Conservation (phyloP, 306 rosid genomes). For the Alnus glutinosa region DNA sequence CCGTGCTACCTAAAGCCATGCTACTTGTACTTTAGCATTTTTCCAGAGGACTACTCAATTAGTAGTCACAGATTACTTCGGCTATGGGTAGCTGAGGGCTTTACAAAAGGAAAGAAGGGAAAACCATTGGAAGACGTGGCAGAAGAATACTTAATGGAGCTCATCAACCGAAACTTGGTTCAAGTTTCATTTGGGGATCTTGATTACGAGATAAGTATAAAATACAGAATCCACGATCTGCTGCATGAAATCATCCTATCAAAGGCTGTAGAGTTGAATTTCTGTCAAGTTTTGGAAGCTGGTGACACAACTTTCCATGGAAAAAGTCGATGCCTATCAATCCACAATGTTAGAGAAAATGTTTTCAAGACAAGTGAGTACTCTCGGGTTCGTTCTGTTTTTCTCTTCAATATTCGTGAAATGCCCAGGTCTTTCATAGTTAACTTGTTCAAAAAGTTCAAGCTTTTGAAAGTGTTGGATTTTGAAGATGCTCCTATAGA, state of each 20-base stretch:
- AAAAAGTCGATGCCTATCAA: not conserved
- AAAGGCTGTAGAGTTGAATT: not conserved
- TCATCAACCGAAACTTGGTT: not conserved
- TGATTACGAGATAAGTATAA: not conserved
- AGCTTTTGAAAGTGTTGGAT: slow-evolving; percentile 6
- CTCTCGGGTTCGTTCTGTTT: not conserved
- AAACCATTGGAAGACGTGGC: not conserved
- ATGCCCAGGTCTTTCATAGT: not conserved
- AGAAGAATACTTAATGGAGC: slow-evolving; percentile 12
- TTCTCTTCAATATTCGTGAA: not conserved
- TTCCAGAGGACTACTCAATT: slow-evolving; percentile 19
- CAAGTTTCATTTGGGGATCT: not conserved
- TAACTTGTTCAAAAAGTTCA: not conserved
- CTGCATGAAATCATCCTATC: not conserved
- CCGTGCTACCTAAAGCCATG: slow-evolving; percentile 18
- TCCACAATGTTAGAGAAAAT: not conserved
- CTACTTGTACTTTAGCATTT: slow-evolving; percentile 25
- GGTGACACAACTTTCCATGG: not conserved
- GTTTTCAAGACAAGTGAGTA: not conserved
- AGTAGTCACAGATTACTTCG: not conserved
- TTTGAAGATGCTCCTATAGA: slow-evolving; percentile 3
- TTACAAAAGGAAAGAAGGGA: not conserved
- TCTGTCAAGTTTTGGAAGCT: not conserved
- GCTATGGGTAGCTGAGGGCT: slow-evolving; percentile 20
- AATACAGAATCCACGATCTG: not conserved